Conservation (phyloP, 2,329 filamentous ascomycete species). For the Nigrospora osmanthi region DNA sequence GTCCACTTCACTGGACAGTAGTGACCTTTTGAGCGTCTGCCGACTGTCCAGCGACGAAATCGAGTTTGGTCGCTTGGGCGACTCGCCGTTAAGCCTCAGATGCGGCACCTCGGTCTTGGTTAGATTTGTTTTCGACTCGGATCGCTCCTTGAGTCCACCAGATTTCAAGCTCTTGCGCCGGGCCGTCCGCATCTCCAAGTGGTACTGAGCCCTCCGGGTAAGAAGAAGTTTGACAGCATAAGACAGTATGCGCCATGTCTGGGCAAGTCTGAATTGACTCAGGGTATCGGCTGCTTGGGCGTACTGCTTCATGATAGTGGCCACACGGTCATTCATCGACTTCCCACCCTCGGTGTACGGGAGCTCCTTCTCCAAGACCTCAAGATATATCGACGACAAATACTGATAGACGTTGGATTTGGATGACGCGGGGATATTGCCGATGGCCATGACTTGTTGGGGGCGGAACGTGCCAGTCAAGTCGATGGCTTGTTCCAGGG, state of each 20-base stretch:
- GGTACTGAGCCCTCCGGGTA: conserved; percentile 46
- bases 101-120: conserved; percentile 10
- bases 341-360: conserved; percentile 28
- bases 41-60: conserved; percentile 25
- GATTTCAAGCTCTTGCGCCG: conserved; percentile 13
- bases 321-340: conserved; percentile 38
- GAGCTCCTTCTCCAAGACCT: conserved; percentile 41
- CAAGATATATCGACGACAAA: conserved; percentile 47
- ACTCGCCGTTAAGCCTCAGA: conserved; percentile 10
- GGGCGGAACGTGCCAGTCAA: conserved; percentile 49
- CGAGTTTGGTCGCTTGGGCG: conserved; percentile 15
- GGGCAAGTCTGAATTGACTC: conserved; percentile 51
- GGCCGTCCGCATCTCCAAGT: conserved; percentile 41
- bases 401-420: conserved; percentile 47
- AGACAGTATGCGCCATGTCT: conserved; percentile 55
- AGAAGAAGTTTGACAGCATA: conserved; percentile 49
- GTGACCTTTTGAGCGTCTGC: conserved; percentile 28
- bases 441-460: conserved; percentile 57
- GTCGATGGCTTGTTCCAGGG: conserved; percentile 50
- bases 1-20: conserved; percentile 48
- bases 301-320: conserved; percentile 45
- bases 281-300: conserved; percentile 49
- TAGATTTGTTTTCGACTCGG: conserved; percentile 6
- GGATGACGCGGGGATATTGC: conserved; percentile 43
- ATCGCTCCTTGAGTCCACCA: conserved; percentile 3